Base-by-base conservation (phyloP, 257 asterid genomes). In the Solanum paucissectum region DNA sequence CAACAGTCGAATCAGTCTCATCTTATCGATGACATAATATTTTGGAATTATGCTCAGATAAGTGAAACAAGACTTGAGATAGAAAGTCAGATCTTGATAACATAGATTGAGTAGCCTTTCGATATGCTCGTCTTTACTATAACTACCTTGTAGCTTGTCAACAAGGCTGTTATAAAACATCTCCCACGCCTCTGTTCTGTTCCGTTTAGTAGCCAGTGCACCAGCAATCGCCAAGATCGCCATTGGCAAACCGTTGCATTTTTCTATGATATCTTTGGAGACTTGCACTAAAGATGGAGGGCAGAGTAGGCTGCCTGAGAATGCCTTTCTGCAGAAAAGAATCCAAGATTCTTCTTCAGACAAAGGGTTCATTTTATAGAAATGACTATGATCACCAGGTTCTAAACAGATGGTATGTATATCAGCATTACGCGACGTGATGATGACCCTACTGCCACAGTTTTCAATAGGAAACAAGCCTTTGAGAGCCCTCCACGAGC, bases 191-290 rank as follows among this genome's bases (percentile, higher is more conserved):
- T 77, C 83, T 9, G n/a, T 33, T 29, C 64, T 88, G 27, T 32
- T 85, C 37, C 38, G 36, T 69, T 89, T 91, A 4, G 83, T 55
- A 62, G 89, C 85, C 60, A 89, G 66, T 33, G 88, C 75, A 33
- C 93, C 91, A 38, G 89, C 58, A 81, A 89, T 85, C 20, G 84
- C 85, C 66, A 77, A 74, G 62, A 91, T 89, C 2, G 87, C 91
- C 46, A 89, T 82, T 14, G 91, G 91, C 46, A 88, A 49, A 13
- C 91, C 91, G 7, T 21, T 88, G 75, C 93, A 91, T 68, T 85
- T 88, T 23, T 7, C 20, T 62, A 88, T 10, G 44, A 91, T 87
- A 3, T 21, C 37, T 27, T 36, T 16, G 14, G 83, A 83, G 49
- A 91, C 38, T 16, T 83, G 46, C 62, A 46, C 14, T 6, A 89